Evolutionary conservation across 2,329 filamentous ascomycete species (phyloP).

Genomic region (Cadophora sp.): DNA sequence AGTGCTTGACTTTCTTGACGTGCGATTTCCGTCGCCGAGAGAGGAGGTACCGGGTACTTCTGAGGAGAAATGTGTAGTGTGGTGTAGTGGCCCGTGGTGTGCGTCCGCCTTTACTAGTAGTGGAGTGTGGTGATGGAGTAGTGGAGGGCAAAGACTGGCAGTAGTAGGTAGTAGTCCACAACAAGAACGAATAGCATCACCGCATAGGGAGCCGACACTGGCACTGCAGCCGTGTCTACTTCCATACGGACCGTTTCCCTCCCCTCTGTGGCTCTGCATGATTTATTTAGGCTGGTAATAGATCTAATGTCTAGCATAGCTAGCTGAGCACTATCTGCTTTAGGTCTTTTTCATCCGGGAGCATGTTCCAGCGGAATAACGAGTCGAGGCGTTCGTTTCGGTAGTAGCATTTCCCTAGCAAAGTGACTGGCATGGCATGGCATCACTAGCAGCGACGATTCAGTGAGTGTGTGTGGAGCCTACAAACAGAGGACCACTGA

Average conservation of each 20-base stretch:
- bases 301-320: not conserved
- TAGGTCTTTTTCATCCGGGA: not conserved
- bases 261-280: not conserved
- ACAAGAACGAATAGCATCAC: constrained; percentile 5
- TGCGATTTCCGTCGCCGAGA: constrained; percentile 16
- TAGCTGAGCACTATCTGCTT: not conserved
- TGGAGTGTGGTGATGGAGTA: not conserved
- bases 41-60: constrained; percentile 17
- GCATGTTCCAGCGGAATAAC: not conserved
- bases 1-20: constrained; percentile 12
- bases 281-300: not conserved
- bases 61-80: constrained; percentile 4
- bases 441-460: not conserved
- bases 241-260: constrained; percentile 14
- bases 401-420: constrained; percentile 13
- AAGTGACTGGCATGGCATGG: not conserved
- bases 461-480: constrained; percentile 15
- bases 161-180: not conserved
- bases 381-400: constrained; percentile 13
- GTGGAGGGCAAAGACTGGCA: not conserved
- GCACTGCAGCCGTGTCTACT: not conserved
- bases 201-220: not conserved
- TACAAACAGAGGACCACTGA: not conserved
- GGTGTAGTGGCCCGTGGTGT: not conserved
- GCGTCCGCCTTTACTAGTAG: constrained; percentile 5